These are phyloP conservation scores for Arthrocladium fulminans DNA, from an alignment of 2,329 filamentous ascomycete genomes.

Conservation along the genomic window DNA sequence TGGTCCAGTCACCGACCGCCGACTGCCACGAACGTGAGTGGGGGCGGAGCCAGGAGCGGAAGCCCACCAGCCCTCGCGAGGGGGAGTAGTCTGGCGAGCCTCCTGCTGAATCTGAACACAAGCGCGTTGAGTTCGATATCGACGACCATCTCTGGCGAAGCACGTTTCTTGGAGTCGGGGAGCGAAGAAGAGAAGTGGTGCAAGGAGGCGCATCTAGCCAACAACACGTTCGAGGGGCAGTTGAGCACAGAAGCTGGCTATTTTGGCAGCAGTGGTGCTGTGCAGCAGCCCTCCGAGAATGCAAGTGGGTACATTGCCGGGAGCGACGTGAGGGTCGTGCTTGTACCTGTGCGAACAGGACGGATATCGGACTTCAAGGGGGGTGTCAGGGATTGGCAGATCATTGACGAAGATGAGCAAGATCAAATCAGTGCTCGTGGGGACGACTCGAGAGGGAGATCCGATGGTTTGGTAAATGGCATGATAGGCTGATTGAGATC, in stretches of 20 bases:
- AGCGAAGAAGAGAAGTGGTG: conserved; percentile 80
- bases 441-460: not conserved
- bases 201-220: conserved; percentile 72
- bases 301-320: conserved; percentile 60
- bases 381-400: conserved; percentile 69
- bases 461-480: conserved; percentile 8
- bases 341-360: conserved; percentile 75
- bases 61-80: conserved; percentile 54
- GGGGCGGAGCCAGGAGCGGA: conserved; percentile 47
- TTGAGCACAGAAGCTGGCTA: conserved; percentile 39
- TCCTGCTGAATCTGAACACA: conserved; percentile 86
- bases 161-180: conserved; percentile 60
- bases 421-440: not conserved
- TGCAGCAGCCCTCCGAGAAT: conserved; percentile 25
- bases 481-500: not conserved
- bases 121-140: conserved; percentile 79
- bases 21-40: conserved; percentile 46
- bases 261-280: conserved; percentile 29
- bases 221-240: conserved; percentile 71
- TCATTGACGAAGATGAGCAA: conserved; percentile 29
- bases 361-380: conserved; percentile 93
- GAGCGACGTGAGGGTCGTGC: conserved; percentile 76
- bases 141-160: conserved; percentile 86
- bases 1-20: conserved; percentile 92
- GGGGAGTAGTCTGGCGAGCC: conserved; percentile 66